Base-by-base conservation (phyloP, 176 grass and related monocot genomes). In the Coix lacrymajobi region DNA sequence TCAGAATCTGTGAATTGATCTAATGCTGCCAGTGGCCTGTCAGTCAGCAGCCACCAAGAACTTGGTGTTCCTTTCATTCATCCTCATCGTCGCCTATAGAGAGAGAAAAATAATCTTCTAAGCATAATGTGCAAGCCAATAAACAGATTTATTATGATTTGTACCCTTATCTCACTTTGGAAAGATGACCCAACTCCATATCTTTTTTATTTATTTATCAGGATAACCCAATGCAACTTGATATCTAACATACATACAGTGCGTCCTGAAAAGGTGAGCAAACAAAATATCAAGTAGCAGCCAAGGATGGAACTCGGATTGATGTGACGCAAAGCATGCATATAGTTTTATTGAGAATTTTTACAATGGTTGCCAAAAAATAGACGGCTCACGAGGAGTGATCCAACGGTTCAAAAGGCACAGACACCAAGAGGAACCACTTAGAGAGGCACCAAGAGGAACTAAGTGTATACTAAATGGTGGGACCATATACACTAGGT, bases 231-330 rank as follows among this genome's bases (percentile, higher is more conserved):
- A 28, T 31, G 28, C 78, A 34, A 71, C 58, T 78, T 73, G 20
- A 86, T 60, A 77, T 71, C 57, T 78, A 72, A 82, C 36, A 86
- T 73, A 82, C 36, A 86, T 73, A 29, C 83, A 82, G 39, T 72
- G 43, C 30, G n/a, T 73, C 9, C n/a, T 60, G 28, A 48, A 73
- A 86, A 86, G 19, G 58, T 60, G 54, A 80, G 40, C 9, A 66
- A 45, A 84, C 67, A 71, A 79, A 74, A 75, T 12, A 45, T 51
- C 73, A 78, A 61, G 82, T 85, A 58, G 49, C 22, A 40, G 5
- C 30, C 54, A 63, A 16, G 31, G 83, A 76, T 32, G 41, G 34
- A 56, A 37, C 11, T n/a, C n/a, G n/a, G n/a, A 6, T 65, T 64
- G 37, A 74, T 89, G 73, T n/a, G 24, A 63, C 17, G 24, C 62